A percentile compares a stretch with the other conserved stretches of the same genome.
phyloP scores from a whole-genome alignment of 805 yeast species.

The Blastobotrys terrestris region DNA sequence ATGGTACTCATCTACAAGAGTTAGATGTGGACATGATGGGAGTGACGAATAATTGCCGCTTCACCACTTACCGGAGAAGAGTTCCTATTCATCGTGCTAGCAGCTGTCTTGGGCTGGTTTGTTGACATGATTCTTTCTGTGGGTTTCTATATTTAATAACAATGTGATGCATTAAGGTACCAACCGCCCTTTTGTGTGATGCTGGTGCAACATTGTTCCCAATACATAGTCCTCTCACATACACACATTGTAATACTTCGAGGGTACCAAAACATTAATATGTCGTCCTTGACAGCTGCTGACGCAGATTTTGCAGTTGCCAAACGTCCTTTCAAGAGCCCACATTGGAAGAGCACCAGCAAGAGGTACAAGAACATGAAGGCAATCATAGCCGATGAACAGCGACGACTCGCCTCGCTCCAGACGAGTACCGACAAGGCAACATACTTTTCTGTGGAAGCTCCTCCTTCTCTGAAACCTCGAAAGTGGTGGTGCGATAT shows the following conservation, averaged over 20 bases:
- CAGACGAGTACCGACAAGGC: constrained; percentile 32
- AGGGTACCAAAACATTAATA: background rate
- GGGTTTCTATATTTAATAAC: background rate
- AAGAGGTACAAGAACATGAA: constrained; percentile 60
- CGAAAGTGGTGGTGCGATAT: constrained; percentile 84
- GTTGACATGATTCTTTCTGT: background rate
- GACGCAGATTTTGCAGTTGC: constrained; percentile 25
- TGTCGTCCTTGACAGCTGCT: constrained; percentile 6
- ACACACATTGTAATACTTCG: too few species aligned
- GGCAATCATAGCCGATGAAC: constrained; percentile 73
- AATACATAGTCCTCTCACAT: background rate
- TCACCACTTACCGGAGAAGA: background rate
- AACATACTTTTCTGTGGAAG: constrained; percentile 64
- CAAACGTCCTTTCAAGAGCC: constrained; percentile 47
- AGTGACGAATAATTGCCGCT: background rate
- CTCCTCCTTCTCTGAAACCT: constrained; percentile 85
- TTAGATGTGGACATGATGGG: background rate
- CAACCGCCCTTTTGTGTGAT: background rate
- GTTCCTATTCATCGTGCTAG: background rate
- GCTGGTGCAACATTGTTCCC: background rate
- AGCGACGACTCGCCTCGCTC: constrained; percentile 47
- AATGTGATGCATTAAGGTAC: background rate
- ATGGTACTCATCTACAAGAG: constrained; percentile 45
- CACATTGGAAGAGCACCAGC: constrained; percentile 43
- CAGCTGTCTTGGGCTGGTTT: background rate